Conservation (phyloP, 805 yeast genomes). For the Scheffersomyces spartinae region DNA sequence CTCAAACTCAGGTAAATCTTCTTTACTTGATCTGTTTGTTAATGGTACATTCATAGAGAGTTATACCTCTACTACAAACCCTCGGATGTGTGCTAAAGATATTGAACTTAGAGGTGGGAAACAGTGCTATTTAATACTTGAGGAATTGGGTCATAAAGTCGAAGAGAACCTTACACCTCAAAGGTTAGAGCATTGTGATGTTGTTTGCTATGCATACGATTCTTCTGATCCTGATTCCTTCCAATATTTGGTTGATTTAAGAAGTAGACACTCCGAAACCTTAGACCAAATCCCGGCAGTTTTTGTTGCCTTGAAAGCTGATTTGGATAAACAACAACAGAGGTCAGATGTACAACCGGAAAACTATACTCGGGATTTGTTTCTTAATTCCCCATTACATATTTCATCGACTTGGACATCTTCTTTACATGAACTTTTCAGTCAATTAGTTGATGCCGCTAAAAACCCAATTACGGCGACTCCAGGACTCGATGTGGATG, state of each 20-base stretch:
- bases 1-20: conserved; percentile 77
- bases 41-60: conserved; percentile 58
- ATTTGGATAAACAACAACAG: conserved; percentile 91
- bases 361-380: conserved; percentile 56
- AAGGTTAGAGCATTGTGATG: conserved; percentile 79
- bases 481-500: conserved; percentile 53
- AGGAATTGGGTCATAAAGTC: conserved; percentile 87
- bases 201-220: conserved; percentile 80
- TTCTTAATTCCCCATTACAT: conserved; percentile 75
- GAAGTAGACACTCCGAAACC: conserved; percentile 44
- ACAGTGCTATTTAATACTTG: conserved; percentile 83
- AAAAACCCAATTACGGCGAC: conserved; percentile 68
- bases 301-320: conserved; percentile 90
- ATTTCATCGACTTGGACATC: conserved; percentile 86
- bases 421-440: conserved; percentile 73
- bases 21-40: conserved; percentile 71
- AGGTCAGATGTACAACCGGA: conserved; percentile 82
- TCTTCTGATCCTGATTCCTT: conserved; percentile 95
- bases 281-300: conserved; percentile 66
- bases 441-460: conserved; percentile 84
- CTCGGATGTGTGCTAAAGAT: conserved; percentile 78
- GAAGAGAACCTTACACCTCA: conserved; percentile 81
- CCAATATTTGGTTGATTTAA: conserved; percentile 64
- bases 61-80: conserved; percentile 74
- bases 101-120: conserved; percentile 91